Conservation (phyloP, 768 basidiomycete species). For the Piloderma croceum region DNA sequence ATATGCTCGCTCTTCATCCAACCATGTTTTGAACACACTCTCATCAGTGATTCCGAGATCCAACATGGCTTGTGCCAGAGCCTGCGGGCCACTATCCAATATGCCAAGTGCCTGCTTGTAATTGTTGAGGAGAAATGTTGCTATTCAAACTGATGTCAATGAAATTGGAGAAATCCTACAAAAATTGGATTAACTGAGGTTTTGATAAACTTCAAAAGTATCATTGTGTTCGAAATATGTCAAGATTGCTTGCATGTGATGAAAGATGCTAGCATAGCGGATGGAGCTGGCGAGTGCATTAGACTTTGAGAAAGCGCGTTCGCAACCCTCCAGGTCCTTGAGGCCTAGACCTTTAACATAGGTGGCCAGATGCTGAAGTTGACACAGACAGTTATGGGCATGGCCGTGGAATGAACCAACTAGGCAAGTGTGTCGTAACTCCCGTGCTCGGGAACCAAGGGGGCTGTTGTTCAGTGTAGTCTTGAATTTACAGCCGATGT, state of each 20-base stretch:
- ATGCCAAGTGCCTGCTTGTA: constrained; percentile 14
- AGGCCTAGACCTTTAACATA: constrained; percentile 14
- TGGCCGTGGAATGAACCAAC: constrained; percentile 20
- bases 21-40: constrained; percentile 5
- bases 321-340: constrained; percentile 18
- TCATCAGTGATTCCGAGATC: constrained; percentile 5
- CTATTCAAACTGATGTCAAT: background rate
- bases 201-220: background rate
- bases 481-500: constrained; percentile 25
- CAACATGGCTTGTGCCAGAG: constrained; percentile 1
- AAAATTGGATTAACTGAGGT: constrained; percentile 1
- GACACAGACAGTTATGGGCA: constrained; percentile 17
- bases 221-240: constrained; percentile 3
- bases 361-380: constrained; percentile 14
- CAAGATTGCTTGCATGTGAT: constrained; percentile 13
- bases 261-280: constrained; percentile 13
- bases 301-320: constrained; percentile 14
- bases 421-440: constrained; percentile 4
- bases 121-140: constrained; percentile 10
- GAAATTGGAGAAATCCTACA: background rate
- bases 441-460: constrained; percentile 3
- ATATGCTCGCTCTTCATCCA: constrained; percentile 14
- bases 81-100: background rate
- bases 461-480: constrained; percentile 10
- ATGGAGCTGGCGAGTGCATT: constrained; percentile 13